Evolutionary conservation across 331 rosid species (phyloP), one percentile per base, ranked within the genome.

Genomic region (Spiraea crenata): DNA sequence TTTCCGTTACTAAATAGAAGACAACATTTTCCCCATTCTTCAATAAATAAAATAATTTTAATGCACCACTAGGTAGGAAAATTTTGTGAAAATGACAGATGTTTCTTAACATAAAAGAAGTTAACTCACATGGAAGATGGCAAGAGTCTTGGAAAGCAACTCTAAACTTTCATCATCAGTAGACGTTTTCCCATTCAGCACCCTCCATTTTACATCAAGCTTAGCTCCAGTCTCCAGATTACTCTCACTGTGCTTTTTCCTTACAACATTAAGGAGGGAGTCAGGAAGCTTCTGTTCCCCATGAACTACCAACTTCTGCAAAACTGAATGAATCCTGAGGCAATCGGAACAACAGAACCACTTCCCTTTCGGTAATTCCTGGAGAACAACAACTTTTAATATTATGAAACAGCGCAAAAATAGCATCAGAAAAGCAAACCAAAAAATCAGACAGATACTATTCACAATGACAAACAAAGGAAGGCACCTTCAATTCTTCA

Each of bases 291-390:
- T 76, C 77, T 75, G 74, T 55, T 80, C 86, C 52, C 89, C 92
- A 58, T 51, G 38, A 63, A 61, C 77, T 14, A 87, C 87, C 82
- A 86, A 76, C 71, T 84, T 84, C 71, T 55, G 80, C 72, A 93
- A 62, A 45, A 84, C 54, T 48, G 73, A 40, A 72, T 82, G 82
- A 73, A 88, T 78, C 51, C 58, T 49, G 52, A 48, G 63, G 78
- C 97, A 93, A 12, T 76, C 82, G 14, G 65, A 39, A 77, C 82
- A 74, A 79, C 98, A 93, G 62, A 88, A 93, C 97, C 97, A 90
- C 40, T 85, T 77, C 31, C 86, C 97, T 71, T 81, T 52, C 0
- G 98, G 97, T 64, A 87, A 57, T 82, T 84, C 89, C 98, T 93
- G 85, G 49, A 45, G 69, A 16, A 69, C 19, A 68, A 55, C 16